phyloP scores from a whole-genome alignment of 331 rosid species.

The Malus hybrid region DNA sequence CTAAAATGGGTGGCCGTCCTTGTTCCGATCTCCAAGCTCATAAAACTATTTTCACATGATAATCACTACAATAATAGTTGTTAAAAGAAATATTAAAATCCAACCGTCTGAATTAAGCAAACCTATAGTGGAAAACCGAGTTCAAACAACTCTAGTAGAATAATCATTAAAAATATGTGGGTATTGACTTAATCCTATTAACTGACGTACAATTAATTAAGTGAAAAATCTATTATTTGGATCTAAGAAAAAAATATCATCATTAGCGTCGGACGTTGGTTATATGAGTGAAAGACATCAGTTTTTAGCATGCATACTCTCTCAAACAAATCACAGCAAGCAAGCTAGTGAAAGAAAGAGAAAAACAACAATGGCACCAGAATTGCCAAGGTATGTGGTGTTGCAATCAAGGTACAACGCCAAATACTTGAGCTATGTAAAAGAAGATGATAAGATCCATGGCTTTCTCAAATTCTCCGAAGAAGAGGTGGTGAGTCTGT shows the following conservation, averaged over 20 bases:
- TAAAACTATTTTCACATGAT: no score
- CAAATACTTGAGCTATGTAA: not conserved
- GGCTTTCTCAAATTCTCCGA: not conserved
- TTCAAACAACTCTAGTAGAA: not conserved
- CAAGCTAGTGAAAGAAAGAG: not conserved
- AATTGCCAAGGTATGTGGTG: not conserved
- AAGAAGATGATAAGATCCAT: not conserved
- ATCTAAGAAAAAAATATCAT: no score
- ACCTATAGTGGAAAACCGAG: no score
- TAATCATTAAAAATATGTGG: not conserved
- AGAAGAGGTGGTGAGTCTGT: not conserved
- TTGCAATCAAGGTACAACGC: conserved; percentile 2
- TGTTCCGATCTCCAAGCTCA: no score
- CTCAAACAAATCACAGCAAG: not conserved
- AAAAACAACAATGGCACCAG: not conserved
- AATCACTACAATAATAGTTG: no score
- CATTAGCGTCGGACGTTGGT: no score
- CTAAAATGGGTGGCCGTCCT: no score
- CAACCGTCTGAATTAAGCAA: no score
- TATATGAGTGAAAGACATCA: no score
- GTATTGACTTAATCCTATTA: not conserved
- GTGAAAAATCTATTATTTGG: not conserved
- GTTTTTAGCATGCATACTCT: no score
- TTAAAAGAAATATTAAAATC: no score
- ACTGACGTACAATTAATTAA: not conserved